phyloP scores from a whole-genome alignment of 164 flowering plant genomes.

The Dillenia suffruticosa region DNA sequence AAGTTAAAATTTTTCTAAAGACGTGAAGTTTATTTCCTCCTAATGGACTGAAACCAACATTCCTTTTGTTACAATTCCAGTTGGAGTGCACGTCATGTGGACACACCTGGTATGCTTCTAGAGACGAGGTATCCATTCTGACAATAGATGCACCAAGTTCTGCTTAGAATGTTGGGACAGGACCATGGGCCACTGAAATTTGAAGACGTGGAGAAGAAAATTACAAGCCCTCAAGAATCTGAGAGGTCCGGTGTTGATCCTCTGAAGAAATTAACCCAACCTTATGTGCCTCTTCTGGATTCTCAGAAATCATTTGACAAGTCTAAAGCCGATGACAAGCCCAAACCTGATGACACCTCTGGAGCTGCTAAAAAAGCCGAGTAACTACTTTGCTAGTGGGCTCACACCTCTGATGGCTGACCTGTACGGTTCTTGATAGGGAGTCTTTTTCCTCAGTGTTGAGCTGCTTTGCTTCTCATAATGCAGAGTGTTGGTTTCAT shows the following conservation, averaged over 20 bases:
- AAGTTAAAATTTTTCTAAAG: no score
- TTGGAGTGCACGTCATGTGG: conserved; percentile 89
- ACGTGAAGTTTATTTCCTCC: no score
- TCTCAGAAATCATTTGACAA: conserved; percentile 52
- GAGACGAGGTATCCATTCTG: conserved; percentile 71
- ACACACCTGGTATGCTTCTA: conserved; percentile 81
- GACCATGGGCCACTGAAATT: conserved; percentile 30
- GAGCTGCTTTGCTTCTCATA: no score
- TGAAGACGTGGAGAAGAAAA: conserved; percentile 64
- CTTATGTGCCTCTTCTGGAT: conserved; percentile 53
- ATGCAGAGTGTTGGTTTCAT: no score
- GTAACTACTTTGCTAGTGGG: neutral
- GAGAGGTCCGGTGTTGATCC: conserved; percentile 39
- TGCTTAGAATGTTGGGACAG: conserved; percentile 24
- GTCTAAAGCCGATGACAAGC: conserved; percentile 35
- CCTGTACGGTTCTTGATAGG: no score
- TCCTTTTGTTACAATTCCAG: conserved; percentile 30
- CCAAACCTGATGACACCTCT: conserved; percentile 8
- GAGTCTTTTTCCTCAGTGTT: no score
- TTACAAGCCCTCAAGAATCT: conserved; percentile 64
- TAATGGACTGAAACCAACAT: neutral
- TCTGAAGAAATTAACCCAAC: conserved; percentile 43
- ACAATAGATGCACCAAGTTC: conserved; percentile 66
- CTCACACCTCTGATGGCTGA: neutral
- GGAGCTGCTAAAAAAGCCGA: conserved; percentile 8